These are phyloP conservation scores for Nepenthes alata DNA, from an alignment of 179 eudicot genomes.

Conservation along the genomic window DNA sequence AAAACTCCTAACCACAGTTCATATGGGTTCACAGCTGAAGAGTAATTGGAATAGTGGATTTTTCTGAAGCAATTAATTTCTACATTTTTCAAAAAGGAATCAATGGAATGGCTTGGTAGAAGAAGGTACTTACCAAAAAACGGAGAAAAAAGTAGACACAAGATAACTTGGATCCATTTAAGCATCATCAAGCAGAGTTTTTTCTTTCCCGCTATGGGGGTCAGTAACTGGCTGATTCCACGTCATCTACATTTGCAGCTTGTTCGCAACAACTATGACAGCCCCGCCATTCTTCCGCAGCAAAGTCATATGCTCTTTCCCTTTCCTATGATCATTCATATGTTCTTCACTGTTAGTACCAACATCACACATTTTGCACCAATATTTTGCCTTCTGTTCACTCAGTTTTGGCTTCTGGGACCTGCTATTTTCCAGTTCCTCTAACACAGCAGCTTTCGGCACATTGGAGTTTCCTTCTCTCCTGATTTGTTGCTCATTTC, in stretches of 20 bases:
- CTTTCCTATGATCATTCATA: slow-evolving; percentile 23
- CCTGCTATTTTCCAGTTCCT: slow-evolving; percentile 2
- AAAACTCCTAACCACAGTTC: too few relatives aligned
- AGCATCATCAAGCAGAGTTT: too few relatives aligned
- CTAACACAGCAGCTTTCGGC: neutral
- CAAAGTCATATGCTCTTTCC: slow-evolving; percentile 14
- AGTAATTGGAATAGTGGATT: too few relatives aligned
- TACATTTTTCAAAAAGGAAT: too few relatives aligned
- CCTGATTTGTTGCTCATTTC: slow-evolving; percentile 3
- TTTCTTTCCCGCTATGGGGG: too few relatives aligned
- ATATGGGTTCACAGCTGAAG: too few relatives aligned
- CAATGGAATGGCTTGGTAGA: too few relatives aligned
- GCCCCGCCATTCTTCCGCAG: slow-evolving; percentile 18
- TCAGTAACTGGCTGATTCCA: neutral
- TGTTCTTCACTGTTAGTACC: slow-evolving; percentile 18
- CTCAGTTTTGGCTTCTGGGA: neutral
- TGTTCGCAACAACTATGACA: slow-evolving; percentile 17
- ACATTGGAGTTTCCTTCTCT: too few relatives aligned
- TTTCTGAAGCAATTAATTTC: too few relatives aligned
- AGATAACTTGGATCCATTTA: too few relatives aligned
- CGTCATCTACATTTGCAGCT: neutral
- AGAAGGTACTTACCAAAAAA: too few relatives aligned
- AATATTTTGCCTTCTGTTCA: slow-evolving; percentile 15
- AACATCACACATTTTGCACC: slow-evolving; percentile 23
- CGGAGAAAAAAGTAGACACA: too few relatives aligned